Base-by-base conservation (phyloP, 164 flowering plant species). In the Magnolia sinica region DNA sequence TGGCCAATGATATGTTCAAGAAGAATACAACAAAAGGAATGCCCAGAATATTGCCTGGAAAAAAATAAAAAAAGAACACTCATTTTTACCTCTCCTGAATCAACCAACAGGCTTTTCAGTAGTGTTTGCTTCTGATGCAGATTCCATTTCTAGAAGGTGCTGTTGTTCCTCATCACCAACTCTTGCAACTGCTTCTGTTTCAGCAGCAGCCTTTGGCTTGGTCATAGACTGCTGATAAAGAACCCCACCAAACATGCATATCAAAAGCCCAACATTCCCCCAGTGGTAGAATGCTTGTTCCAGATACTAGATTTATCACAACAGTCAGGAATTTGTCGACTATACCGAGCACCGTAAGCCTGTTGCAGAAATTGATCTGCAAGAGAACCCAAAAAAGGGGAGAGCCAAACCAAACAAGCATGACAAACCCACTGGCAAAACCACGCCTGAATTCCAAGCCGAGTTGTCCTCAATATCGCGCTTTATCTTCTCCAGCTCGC, bases 381-480 rank as follows among this genome's bases (percentile, higher is more conserved):
- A 96, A 20, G 99, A 96, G 81, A 96, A 96, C 29, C 99, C 99
- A 74, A 96, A 96, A 81, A 93, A 96, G 51, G 98, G 92, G 73
- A 96, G 93, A 0, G 99, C 86, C 74, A 96, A 82, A 50, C 98
- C 98, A 76, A 95, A 93, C 76, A 95, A 80, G 74, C 97, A 95
- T 4, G 99, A 96, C 55, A 96, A 73, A 8, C 90, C 96, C 8
- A 93, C 97, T 0, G 98, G 97, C 69, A 95, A 87, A 76, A 92
- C 80, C 79, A 95, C 98, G 72, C 79, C 63, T 7, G 96, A 87
- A 74, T 90, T 69, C 97, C 98, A 95, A 81, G 91, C 91, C 29
- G 91, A 83, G 80, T 91, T 96, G 23, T 90, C 88, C 0, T 89
- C 20, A 69, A 93, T 88, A 61, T 91, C 97, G 76, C 90, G 97